These are phyloP conservation scores for Noccaea bulbosa DNA, from an alignment of 345 rosid genomes.

Conservation along the genomic window DNA sequence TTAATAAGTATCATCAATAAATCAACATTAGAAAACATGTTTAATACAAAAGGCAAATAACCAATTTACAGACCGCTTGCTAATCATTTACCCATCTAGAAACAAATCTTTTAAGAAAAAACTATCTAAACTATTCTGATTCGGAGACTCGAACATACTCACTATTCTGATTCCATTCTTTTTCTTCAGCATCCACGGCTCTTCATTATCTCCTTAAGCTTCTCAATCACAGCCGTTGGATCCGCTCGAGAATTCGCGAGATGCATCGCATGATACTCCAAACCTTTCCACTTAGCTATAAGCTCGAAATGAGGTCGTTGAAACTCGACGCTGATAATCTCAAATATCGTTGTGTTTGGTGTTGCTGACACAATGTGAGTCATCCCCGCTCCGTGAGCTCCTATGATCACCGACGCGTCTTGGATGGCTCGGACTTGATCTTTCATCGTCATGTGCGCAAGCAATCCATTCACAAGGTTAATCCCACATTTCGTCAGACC, in stretches of 20 bases:
- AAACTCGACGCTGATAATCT: slow-evolving; percentile 64
- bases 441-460: slow-evolving; percentile 92
- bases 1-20: too few relatives aligned
- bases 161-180: not conserved
- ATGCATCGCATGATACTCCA: slow-evolving; percentile 81
- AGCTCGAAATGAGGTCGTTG: slow-evolving; percentile 81
- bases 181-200: slow-evolving; percentile 60
- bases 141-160: not conserved
- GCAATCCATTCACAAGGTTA: slow-evolving; percentile 78
- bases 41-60: too few relatives aligned
- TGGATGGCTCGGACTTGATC: slow-evolving; percentile 84
- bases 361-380: slow-evolving; percentile 88
- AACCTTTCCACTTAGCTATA: slow-evolving; percentile 92
- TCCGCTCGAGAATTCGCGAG: slow-evolving; percentile 63
- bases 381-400: slow-evolving; percentile 98
- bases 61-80: too few relatives aligned
- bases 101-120: too few relatives aligned
- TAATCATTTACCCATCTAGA: too few relatives aligned
- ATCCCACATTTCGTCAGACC: slow-evolving; percentile 59
- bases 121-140: too few relatives aligned
- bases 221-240: slow-evolving; percentile 58
- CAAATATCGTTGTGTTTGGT: slow-evolving; percentile 82
- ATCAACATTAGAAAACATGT: too few relatives aligned
- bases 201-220: slow-evolving; percentile 55
- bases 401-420: slow-evolving; percentile 89